These are phyloP conservation scores for Hysterium pulicare DNA, from an alignment of 2,329 filamentous ascomycete genomes.

Conservation along the genomic window DNA sequence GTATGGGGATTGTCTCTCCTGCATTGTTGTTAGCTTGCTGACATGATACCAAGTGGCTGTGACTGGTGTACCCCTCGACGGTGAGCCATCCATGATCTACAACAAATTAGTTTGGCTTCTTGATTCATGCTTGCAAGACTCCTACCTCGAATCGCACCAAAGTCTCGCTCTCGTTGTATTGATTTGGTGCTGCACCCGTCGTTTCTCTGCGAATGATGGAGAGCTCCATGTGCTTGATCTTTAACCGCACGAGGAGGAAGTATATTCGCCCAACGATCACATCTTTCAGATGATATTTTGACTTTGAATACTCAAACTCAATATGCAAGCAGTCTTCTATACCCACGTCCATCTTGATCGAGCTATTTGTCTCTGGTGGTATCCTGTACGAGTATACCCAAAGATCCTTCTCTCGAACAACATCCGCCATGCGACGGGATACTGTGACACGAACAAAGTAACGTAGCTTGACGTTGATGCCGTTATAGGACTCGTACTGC, in stretches of 20 bases:
- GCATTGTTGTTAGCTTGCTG: constrained; percentile 17
- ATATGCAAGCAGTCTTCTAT: constrained; percentile 99
- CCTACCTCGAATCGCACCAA: constrained; percentile 88
- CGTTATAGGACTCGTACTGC: constrained; percentile 99
- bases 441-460: constrained; percentile 98
- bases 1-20: constrained; percentile 91
- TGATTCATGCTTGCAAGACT: neutral
- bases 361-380: constrained; percentile 95
- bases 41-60: constrained; percentile 1
- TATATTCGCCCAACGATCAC: constrained; percentile 99
- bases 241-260: constrained; percentile 91
- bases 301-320: constrained; percentile 99
- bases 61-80: constrained; percentile 69
- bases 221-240: constrained; percentile 99
- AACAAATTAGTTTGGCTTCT: constrained; percentile 9
- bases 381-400: constrained; percentile 99
- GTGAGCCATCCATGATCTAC: constrained; percentile 99
- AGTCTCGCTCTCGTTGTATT: constrained; percentile 99
- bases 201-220: constrained; percentile 97
- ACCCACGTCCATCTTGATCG: constrained; percentile 99
- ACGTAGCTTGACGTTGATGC: constrained; percentile 98
- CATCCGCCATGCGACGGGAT: constrained; percentile 93
- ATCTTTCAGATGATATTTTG: constrained; percentile 98
- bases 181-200: constrained; percentile 92
- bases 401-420: constrained; percentile 97